Base-by-base conservation (phyloP, 805 yeast genomes). In the Ogataea polymorpha region DNA sequence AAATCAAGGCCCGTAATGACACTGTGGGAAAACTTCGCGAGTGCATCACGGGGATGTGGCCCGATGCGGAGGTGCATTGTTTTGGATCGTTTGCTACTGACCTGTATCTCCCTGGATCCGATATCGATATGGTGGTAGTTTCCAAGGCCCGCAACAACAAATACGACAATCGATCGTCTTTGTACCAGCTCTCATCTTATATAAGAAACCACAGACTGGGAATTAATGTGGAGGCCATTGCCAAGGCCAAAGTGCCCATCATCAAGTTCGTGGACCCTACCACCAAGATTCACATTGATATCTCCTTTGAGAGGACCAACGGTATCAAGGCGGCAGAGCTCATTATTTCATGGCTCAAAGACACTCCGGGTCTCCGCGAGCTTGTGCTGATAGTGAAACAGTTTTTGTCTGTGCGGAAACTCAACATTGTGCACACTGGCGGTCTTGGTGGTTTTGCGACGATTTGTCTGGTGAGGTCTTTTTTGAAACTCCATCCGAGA, bases 1-100 rank as follows among this genome's bases (percentile, higher is more conserved):
- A 91, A 53, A 83, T 86, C 42, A 60, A 67, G 31, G 65, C 74
- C 4, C 77, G 98, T 56, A 83, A 86, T 50, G 61, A 61, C 5
- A 80, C 86, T 2, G 82, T 91, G 20, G 62, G 68, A 26, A 71
- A 76, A 38, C 65, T 93, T 23, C 77, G 82, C 47, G 57, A 61
- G 6, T 71, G 77, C 37, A 69, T 77, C 1, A 63, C 68, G 5
- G 58, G 63, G 2, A 66, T 82, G 39, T 91, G 97, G 96, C 80
- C 80, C 1, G 85, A 79, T 46, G 80, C 91, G 12, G 84, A 82
- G 42, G 77, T 85, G 4, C 82, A 82, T 47, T 95, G 90, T 6
- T 91, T 93, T 68, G 99, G 99, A 0, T 90, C 97, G 0, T 86
- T 78, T 61, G 96, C 98, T 0, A 90, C 97, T 0, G 96, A 90